A percentile compares a stretch with the other conserved stretches of the same genome.
Conservation (phyloP, 768 basidiomycete species). For the Coprinellus aureogranulatus region DNA sequence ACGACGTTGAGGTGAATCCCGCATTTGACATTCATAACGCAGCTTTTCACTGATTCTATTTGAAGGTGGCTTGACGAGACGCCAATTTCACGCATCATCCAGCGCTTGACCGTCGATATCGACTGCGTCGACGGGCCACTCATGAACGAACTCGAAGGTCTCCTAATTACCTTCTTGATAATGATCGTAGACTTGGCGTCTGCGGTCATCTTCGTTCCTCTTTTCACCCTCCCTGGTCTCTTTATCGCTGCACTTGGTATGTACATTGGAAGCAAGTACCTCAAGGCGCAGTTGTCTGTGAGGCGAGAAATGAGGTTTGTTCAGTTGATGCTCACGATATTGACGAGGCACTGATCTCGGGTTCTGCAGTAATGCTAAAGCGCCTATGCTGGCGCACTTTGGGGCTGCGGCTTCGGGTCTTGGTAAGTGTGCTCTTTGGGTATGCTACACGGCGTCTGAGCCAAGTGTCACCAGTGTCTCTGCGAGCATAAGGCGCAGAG, state of each 20-base stretch:
- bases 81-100: constrained; percentile 53
- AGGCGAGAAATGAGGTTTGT: constrained; percentile 45
- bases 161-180: constrained; percentile 27
- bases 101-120: constrained; percentile 68
- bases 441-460: background rate
- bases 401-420: constrained; percentile 52
- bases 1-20: constrained; percentile 66
- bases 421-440: constrained; percentile 29
- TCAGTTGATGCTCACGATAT: constrained; percentile 7
- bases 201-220: constrained; percentile 42
- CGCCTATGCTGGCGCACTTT: constrained; percentile 46
- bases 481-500: constrained; percentile 65
- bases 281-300: constrained; percentile 46
- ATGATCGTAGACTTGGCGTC: constrained; percentile 45
- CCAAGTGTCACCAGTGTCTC: constrained; percentile 35
- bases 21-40: constrained; percentile 40
- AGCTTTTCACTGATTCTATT: background rate
- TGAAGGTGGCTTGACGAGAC: constrained; percentile 47
- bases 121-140: constrained; percentile 50
- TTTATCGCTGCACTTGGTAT: constrained; percentile 41
- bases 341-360: background rate
- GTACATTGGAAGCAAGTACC: constrained; percentile 42
- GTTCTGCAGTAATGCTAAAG: constrained; percentile 24
- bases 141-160: constrained; percentile 22
- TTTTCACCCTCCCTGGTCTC: constrained; percentile 46